Conservation (phyloP, 169 alveolate species). For the Cryptosporidium xiaoi region DNA sequence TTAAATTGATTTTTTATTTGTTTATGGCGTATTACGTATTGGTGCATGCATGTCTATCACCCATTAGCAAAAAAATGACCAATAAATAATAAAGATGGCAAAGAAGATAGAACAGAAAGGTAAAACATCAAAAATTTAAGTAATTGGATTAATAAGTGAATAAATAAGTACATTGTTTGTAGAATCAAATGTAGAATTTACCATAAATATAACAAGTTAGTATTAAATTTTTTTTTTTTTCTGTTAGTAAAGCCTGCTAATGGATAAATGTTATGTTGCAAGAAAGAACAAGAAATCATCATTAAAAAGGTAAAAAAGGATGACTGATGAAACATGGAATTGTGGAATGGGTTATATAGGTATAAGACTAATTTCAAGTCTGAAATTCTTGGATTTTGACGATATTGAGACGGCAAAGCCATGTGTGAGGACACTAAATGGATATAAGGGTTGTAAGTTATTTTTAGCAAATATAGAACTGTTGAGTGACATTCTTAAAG, state of each 20-base stretch:
- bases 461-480: slow-evolving; percentile 53
- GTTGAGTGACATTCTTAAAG: slow-evolving; percentile 29
- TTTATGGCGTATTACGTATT: slow-evolving; percentile 56
- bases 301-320: neutral
- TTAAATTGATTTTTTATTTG: neutral
- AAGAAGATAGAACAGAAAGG: neutral
- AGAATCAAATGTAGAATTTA: neutral
- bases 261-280: neutral
- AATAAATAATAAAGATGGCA: neutral
- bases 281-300: neutral
- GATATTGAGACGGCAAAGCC: slow-evolving; percentile 66
- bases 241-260: neutral
- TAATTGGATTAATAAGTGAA: slow-evolving; percentile 3
- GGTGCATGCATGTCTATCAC: slow-evolving; percentile 65
- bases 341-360: slow-evolving; percentile 36
- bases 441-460: slow-evolving; percentile 61
- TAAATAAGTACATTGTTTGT: neutral
- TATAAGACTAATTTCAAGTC: slow-evolving; percentile 40
- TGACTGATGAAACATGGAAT: slow-evolving; percentile 1
- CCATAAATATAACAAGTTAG: neutral
- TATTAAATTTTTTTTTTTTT: neutral
- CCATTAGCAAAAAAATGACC: slow-evolving; percentile 37
- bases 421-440: slow-evolving; percentile 47
- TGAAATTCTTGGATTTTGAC: slow-evolving; percentile 57
- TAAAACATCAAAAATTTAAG: neutral